phyloP scores from a whole-genome alignment of 2,329 filamentous ascomycete species.

The Apiospora sp. region DNA sequence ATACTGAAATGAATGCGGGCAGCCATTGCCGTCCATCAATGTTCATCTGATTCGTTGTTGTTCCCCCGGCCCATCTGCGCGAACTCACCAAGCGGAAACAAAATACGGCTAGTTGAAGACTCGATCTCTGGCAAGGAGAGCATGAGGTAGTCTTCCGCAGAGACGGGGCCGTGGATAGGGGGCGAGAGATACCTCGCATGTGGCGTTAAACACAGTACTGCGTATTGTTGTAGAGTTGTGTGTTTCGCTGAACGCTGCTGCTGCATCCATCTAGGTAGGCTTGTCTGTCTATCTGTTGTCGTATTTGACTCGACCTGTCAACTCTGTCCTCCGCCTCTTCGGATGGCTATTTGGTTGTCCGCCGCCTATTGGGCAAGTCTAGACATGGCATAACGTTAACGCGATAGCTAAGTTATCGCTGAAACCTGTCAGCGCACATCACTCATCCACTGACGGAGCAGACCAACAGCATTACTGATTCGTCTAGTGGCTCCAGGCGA shows the following conservation, averaged over 20 bases:
- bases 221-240: not conserved
- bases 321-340: not conserved
- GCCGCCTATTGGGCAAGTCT: not conserved
- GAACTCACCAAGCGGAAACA: too few species aligned
- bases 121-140: too few species aligned
- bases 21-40: too few species aligned
- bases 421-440: constrained; percentile 17
- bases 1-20: too few species aligned
- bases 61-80: not conserved
- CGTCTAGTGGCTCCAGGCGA: not conserved
- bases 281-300: not conserved
- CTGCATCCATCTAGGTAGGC: not conserved
- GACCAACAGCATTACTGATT: not conserved
- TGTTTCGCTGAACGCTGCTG: not conserved
- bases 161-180: too few species aligned
- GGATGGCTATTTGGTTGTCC: not conserved
- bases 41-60: not conserved
- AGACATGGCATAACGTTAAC: not conserved
- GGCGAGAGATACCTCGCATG: too few species aligned
- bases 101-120: too few species aligned
- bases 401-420: not conserved
- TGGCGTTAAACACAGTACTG: not conserved
- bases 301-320: not conserved
- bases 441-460: not conserved
- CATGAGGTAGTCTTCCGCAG: too few species aligned